phyloP scores from a whole-genome alignment of 2,329 filamentous ascomycete genomes.

The Gremmenia infestans region DNA sequence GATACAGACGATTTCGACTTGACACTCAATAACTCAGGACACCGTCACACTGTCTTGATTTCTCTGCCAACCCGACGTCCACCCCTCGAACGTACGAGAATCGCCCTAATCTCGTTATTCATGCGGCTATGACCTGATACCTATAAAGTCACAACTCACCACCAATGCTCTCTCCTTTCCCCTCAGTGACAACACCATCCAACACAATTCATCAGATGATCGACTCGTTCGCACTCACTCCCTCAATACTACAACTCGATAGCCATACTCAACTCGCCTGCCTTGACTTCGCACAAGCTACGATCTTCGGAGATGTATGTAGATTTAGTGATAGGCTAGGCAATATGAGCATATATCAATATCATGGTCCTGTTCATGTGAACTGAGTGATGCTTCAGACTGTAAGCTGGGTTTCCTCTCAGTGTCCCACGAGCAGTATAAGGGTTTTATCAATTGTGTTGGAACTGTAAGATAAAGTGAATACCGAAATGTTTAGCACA shows the following conservation, averaged over 20 bases:
- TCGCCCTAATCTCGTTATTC: constrained; percentile 35
- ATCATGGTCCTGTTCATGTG: background rate
- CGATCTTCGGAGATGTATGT: constrained; percentile 25
- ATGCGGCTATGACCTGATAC: constrained; percentile 33
- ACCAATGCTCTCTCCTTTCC: constrained; percentile 17
- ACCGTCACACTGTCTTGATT: constrained; percentile 33
- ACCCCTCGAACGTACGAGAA: constrained; percentile 33
- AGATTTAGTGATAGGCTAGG: constrained; percentile 24
- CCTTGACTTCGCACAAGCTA: constrained; percentile 15
- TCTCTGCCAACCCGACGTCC: constrained; percentile 32
- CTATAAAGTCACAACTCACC: constrained; percentile 31
- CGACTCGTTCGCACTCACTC: constrained; percentile 24
- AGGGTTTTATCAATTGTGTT: background rate
- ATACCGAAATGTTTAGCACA: background rate
- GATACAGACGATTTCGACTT: constrained; percentile 33
- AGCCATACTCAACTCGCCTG: constrained; percentile 21
- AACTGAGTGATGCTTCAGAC: background rate
- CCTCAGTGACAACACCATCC: constrained; percentile 9
- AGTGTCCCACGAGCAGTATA: background rate
- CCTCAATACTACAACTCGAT: constrained; percentile 15
- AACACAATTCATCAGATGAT: constrained; percentile 14
- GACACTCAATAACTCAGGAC: constrained; percentile 31
- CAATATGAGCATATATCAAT: constrained; percentile 21
- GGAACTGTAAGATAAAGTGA: background rate
- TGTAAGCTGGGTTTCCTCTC: background rate